Evolutionary conservation across 768 basidiomycete species (phyloP).

Genomic region (Termitomyces eurrhizus): DNA sequence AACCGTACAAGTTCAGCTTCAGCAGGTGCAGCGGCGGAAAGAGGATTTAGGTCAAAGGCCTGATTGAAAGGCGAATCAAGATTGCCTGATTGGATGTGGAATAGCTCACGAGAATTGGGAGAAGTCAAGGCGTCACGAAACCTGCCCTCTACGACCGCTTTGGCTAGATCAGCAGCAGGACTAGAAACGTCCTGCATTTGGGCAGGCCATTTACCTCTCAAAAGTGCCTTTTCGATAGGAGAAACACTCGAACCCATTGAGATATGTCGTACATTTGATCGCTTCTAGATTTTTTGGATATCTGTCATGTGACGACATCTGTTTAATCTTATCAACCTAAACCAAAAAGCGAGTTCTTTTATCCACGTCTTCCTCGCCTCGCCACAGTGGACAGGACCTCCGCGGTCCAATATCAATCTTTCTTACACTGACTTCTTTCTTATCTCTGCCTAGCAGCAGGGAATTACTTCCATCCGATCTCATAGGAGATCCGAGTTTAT

Average conservation of each 20-base stretch:
- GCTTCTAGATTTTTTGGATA: conserved; percentile 9
- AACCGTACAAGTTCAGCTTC: conserved; percentile 54
- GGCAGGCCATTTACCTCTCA: conserved; percentile 45
- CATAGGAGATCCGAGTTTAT: background rate
- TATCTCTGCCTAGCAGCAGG: background rate
- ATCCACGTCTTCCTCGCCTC: background rate
- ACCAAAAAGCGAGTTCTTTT: background rate
- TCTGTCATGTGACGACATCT: conserved; percentile 4
- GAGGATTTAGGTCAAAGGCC: conserved; percentile 27
- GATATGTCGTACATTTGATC: background rate
- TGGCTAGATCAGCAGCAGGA: conserved; percentile 36
- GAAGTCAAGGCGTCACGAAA: conserved; percentile 53
- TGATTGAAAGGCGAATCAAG: conserved; percentile 31
- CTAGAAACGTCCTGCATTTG: conserved; percentile 18
- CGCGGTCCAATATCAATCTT: too few relatives aligned
- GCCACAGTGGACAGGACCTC: background rate
- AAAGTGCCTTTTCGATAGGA: conserved; percentile 50
- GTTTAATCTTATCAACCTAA: conserved; percentile 4
- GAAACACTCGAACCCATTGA: conserved; percentile 21
- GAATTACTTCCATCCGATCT: background rate
- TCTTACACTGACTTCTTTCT: background rate
- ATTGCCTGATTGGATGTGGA: conserved; percentile 26
- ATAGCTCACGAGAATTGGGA: conserved; percentile 36
- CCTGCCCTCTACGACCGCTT: conserved; percentile 54
- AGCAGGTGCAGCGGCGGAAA: conserved; percentile 18